Percentiles rank a stretch among this genome's conserved stretches.
These are phyloP conservation scores for Ogataea trehaloabstinens DNA, from an alignment of 805 yeast genomes.

Conservation along the genomic window DNA sequence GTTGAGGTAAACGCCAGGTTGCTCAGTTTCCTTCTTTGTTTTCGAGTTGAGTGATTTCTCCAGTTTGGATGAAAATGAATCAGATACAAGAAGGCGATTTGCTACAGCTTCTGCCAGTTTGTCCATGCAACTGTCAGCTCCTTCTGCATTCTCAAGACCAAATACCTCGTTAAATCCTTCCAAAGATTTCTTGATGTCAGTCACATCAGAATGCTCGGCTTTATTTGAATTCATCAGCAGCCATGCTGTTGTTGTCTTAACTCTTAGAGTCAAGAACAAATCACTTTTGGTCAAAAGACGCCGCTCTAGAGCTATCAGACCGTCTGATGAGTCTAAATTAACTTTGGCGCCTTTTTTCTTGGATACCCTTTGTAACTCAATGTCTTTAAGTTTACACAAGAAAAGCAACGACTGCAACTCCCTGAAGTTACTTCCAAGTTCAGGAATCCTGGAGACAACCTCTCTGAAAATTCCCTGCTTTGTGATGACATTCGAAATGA, in stretches of 20 bases:
- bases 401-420: neutral
- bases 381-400: neutral
- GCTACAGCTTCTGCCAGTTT: slow-evolving; percentile 18
- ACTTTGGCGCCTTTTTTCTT: slow-evolving; percentile 43
- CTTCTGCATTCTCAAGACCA: slow-evolving; percentile 7
- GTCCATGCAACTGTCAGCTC: slow-evolving; percentile 11
- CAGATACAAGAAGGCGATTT: slow-evolving; percentile 21
- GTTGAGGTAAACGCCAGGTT: neutral
- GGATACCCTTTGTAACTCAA: slow-evolving; percentile 40
- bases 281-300: slow-evolving; percentile 48
- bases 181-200: slow-evolving; percentile 13
- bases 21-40: slow-evolving; percentile 15
- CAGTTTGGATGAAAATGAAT: slow-evolving; percentile 18
- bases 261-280: slow-evolving; percentile 32
- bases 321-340: slow-evolving; percentile 35
- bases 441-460: slow-evolving; percentile 1
- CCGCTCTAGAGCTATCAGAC: slow-evolving; percentile 42
- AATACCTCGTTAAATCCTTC: slow-evolving; percentile 16
- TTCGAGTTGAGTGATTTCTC: slow-evolving; percentile 20
- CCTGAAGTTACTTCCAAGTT: neutral
- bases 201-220: slow-evolving; percentile 1
- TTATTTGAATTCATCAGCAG: neutral
- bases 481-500: neutral
- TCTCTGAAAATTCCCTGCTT: slow-evolving; percentile 5
- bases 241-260: slow-evolving; percentile 2